Evolutionary conservation across 345 rosid species (phyloP), one percentile per base, ranked within the genome.

Genomic region (Moringa oleifera): DNA sequence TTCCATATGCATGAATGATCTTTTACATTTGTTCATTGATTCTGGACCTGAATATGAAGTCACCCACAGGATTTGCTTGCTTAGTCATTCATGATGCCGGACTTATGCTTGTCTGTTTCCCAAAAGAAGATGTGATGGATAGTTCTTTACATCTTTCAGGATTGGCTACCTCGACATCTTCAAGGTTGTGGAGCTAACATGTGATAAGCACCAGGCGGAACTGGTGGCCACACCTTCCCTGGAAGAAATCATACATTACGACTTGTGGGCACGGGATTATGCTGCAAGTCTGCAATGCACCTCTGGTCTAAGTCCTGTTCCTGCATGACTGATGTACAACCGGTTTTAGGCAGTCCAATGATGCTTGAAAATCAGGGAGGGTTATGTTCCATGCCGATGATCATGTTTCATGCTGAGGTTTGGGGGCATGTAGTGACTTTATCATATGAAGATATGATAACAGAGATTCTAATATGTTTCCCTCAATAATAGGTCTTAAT

Each of bases 111-210:
- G 33, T 41, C 17, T 41, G 17, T 11, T 41, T 9, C 12, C 47
- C 12, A 41, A 41, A 41, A 33, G 37, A 41, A 41, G 17, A 15
- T 4, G 2, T 41, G 12, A 41, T 41, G 12, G 12, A 41, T 41
- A 41, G 33, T 41, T 41, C 20, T 45, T 62, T 18, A 52, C 46
- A 49, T 23, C 58, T 71, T 67, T 16, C 91, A 88, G 99, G 91
- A 90, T 94, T 56, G 55, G 88, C 75, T 90, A 88, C 62, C 80
- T 88, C 71, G 99, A 94, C 55, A 86, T 94, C 54, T 94, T 94
- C 81, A 90, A 86, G 77, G 81, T 90, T 25, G 99, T 90, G 73
- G 99, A 94, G 75, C 67, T 83, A 51, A 90, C 99, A 13, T 90
- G 96, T 9, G 81, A 77, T 16, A 81, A 81, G 73, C 99, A 90